Conservation (phyloP, 176 grass and related monocot species). For the Dendrocalamus sinicus region DNA sequence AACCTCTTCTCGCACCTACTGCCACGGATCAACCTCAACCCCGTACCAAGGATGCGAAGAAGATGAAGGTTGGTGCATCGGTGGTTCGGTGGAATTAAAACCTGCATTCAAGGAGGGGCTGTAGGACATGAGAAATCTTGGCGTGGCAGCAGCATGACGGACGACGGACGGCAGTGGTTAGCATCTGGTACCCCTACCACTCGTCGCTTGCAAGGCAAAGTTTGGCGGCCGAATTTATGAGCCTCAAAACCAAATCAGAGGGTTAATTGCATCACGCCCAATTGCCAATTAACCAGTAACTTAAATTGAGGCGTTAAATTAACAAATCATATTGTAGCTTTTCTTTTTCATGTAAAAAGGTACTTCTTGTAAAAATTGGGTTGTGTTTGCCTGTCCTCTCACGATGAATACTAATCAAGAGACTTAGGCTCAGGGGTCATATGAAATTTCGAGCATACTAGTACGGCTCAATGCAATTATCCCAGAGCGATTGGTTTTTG, state of each 20-base stretch:
- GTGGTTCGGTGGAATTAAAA: slow-evolving; percentile 30
- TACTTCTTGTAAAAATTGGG: neutral
- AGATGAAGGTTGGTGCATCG: neutral
- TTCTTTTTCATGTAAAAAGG: neutral
- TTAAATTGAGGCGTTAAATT: neutral
- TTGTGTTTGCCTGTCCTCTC: neutral
- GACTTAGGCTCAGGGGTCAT: too few relatives aligned
- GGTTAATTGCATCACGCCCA: neutral
- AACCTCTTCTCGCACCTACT: too few relatives aligned
- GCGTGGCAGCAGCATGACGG: neutral
- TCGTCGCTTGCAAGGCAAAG: neutral
- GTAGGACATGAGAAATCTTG: neutral
- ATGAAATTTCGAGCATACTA: neutral
- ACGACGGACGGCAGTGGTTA: slow-evolving; percentile 14
- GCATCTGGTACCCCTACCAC: too few relatives aligned
- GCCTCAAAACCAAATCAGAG: neutral
- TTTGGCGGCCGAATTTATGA: too few relatives aligned
- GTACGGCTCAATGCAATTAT: neutral
- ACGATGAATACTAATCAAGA: neutral
- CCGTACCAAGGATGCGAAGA: neutral
- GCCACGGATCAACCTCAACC: too few relatives aligned
- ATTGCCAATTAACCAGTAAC: neutral
- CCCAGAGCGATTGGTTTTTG: neutral
- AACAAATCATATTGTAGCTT: neutral
- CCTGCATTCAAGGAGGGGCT: neutral